phyloP scores from a whole-genome alignment of 306 rosid genomes.

The Casuarina cunninghamiana region DNA sequence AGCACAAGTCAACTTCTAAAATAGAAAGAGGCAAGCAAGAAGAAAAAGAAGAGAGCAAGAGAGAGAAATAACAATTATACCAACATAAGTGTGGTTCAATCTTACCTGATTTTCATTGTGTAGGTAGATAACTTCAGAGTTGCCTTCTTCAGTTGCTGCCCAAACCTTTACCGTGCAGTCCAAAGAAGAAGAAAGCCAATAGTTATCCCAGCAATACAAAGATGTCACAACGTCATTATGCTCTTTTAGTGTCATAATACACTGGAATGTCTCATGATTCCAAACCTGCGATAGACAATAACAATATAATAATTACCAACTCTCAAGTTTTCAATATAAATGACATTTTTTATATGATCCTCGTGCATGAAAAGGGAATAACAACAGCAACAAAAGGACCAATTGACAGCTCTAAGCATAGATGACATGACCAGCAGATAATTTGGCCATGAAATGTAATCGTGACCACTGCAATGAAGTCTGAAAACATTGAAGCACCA shows the following conservation, averaged over 20 bases:
- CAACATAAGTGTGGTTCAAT: not conserved
- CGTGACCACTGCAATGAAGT: not conserved
- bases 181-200: constrained; percentile 9
- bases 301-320: no score
- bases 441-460: no score
- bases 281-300: no score
- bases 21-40: no score
- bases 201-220: not conserved
- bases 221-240: no score
- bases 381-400: not conserved
- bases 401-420: no score
- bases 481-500: no score
- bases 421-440: not conserved
- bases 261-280: no score
- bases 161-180: constrained; percentile 17
- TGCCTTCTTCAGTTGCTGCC: no score
- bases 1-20: not conserved
- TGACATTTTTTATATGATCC: not conserved
- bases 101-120: constrained; percentile 41
- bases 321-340: no score
- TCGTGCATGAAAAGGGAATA: not conserved
- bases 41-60: no score
- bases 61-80: not conserved
- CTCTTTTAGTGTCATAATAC: no score
- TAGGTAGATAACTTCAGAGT: constrained; percentile 11